Evolutionary conservation across 2,329 filamentous ascomycete genomes (phyloP).

Genomic region (Fusarium sp.): DNA sequence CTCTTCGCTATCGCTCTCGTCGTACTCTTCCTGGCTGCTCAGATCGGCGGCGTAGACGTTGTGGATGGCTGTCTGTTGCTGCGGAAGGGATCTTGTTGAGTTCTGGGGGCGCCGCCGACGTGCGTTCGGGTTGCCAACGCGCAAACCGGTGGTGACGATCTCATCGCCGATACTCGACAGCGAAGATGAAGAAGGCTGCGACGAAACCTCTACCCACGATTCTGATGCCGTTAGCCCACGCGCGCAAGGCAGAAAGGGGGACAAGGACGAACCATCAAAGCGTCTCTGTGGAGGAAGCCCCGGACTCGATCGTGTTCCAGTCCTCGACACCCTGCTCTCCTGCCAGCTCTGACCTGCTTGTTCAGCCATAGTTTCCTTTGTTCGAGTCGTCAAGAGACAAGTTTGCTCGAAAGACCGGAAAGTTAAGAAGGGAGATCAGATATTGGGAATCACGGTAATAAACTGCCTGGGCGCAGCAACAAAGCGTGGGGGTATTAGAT

Average conservation of each 20-base stretch:
- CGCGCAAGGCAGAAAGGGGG: background rate
- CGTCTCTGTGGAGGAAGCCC: conserved; percentile 49
- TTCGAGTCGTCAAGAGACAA: conserved; percentile 9
- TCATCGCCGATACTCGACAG: conserved; percentile 88
- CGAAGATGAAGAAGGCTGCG: conserved; percentile 93
- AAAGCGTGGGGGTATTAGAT: conserved; percentile 27
- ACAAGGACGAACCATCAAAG: conserved; percentile 50
- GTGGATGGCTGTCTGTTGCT: conserved; percentile 56
- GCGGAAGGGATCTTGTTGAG: conserved; percentile 49
- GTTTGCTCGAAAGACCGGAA: conserved; percentile 5
- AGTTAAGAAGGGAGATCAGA: conserved; percentile 6
- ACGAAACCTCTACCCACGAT: conserved; percentile 96
- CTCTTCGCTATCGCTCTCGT: conserved; percentile 92
- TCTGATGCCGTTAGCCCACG: conserved; percentile 64
- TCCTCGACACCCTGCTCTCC: conserved; percentile 40
- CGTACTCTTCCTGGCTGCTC: conserved; percentile 94
- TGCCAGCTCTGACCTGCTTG: conserved; percentile 45
- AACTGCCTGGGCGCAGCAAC: conserved; percentile 26
- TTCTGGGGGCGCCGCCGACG: conserved; percentile 66
- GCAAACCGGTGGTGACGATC: conserved; percentile 89
- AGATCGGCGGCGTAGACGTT: conserved; percentile 59
- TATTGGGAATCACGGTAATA: conserved; percentile 26
- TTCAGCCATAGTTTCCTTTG: conserved; percentile 43
- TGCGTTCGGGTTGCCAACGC: conserved; percentile 74
- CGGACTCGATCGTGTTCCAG: conserved; percentile 46